phyloP scores from a whole-genome alignment of 2,329 filamentous ascomycete genomes.

The Phaeophleospora eucalypticola region DNA sequence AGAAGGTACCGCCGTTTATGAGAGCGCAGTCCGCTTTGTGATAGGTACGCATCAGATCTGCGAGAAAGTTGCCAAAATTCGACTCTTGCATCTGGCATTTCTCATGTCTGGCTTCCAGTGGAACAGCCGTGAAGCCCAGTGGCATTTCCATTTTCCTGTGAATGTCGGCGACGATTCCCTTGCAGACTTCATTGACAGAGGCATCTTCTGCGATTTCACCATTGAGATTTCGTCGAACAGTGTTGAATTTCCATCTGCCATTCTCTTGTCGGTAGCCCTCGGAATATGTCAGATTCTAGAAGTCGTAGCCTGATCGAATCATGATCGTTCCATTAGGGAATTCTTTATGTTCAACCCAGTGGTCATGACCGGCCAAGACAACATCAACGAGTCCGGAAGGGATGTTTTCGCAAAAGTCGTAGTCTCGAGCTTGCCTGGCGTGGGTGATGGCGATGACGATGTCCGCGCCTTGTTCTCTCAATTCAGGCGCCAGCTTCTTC shows the following conservation, averaged over 20 bases:
- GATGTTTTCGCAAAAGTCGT: constrained; percentile 69
- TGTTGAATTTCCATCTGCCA: too few species aligned
- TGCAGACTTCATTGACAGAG: constrained; percentile 58
- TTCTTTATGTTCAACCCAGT: too few species aligned
- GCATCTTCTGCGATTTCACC: constrained; percentile 61
- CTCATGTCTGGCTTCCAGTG: constrained; percentile 78
- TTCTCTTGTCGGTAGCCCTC: too few species aligned
- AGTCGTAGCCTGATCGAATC: too few species aligned
- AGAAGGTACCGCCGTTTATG: constrained; percentile 77
- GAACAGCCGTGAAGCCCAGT: constrained; percentile 72
- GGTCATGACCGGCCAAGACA: constrained; percentile 80
- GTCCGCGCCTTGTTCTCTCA: constrained; percentile 74
- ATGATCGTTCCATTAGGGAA: too few species aligned
- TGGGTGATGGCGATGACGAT: constrained; percentile 79
- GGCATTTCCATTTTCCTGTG: constrained; percentile 72
- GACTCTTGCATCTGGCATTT: constrained; percentile 72
- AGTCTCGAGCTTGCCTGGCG: constrained; percentile 82
- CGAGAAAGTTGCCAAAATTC: constrained; percentile 82
- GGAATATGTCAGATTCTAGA: too few species aligned
- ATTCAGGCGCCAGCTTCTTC: constrained; percentile 64
- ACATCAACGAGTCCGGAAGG: constrained; percentile 71
- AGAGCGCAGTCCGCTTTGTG: constrained; percentile 73
- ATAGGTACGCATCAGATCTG: constrained; percentile 79
- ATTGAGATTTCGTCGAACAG: too few species aligned
- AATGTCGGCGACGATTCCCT: constrained; percentile 64